Evolutionary conservation across 306 rosid genomes (phyloP), one percentile per base, ranked within the genome.

Genomic region (Leucaena leucocephala): DNA sequence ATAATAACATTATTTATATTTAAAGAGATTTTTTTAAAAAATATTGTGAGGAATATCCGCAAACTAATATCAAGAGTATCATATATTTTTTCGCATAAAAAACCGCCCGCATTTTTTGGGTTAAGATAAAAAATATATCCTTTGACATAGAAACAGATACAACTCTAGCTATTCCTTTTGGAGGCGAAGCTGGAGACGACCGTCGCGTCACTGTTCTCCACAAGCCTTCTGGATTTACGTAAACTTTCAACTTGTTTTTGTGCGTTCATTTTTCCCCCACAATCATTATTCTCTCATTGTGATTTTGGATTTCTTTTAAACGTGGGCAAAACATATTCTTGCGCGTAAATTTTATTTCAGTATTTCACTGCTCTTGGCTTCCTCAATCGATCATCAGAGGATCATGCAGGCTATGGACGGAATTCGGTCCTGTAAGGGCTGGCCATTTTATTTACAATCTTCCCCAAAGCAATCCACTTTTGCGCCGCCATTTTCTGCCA

Each of bases 401-500:
- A 66, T 62, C 74, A 54, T 44, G 76, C 11, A 38, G 65, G 68
- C 74, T 65, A 90, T 85, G 91, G 78, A 82, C 83, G 93, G 91
- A 64, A 83, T 83, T 76, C 84, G 85, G 15, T 59, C 83, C 27
- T 68, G 74, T 80, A 84, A 82, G n/a, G 79, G 78, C 82, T 90
- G 91, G 27, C 27, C 27, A 27, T 76, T 85, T 76, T 64, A 75
- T 19, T 66, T 88, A 6, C 43, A 92, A 0, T 70, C 91, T 0
- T 72, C 84, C 34, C 90, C 98, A 19, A 91, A 82, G 77, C 78
- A 90, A 54, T 92, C 94, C n/a, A 87, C 97, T 75, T 85, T 84
- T 42, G 96, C 98, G 0, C 89, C 90, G 1, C 97, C 97, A 11
- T 95, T 92, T 43, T 89, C 92, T n/a, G 86, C 85, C 1, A 65